Conservation (phyloP, 768 basidiomycete species). For the Tricholoma bakamatsutake region DNA sequence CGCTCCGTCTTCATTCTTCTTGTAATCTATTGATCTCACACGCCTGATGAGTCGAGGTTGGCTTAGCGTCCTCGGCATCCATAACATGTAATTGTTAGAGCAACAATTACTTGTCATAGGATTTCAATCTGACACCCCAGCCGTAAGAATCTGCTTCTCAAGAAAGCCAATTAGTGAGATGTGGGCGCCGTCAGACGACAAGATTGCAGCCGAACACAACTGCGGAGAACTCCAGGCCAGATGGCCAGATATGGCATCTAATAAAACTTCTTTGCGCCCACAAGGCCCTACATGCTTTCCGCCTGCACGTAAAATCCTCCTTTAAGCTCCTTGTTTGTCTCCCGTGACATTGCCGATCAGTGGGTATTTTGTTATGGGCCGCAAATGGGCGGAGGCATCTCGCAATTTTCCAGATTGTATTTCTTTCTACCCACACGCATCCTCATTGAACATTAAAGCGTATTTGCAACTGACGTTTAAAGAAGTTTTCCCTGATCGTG, state of each 20-base stretch:
- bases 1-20: neutral
- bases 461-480: no score
- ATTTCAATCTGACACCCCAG: no score
- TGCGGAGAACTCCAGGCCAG: neutral
- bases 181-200: neutral
- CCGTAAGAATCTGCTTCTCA: neutral
- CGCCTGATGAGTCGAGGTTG: neutral
- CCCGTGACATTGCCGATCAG: neutral
- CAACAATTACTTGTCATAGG: neutral
- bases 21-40: neutral
- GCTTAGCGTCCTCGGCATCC: neutral
- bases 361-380: neutral
- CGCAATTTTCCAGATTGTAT: neutral
- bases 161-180: neutral
- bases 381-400: neutral
- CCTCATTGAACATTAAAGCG: no score
- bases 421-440: neutral
- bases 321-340: neutral
- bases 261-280: neutral
- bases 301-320: neutral
- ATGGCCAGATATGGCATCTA: neutral
- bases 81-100: neutral
- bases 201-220: neutral
- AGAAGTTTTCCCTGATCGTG: no score
- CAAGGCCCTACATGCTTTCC: neutral